Base-by-base conservation (phyloP, 108 stramenopile genomes). In the Cyclotella cryptica region DNA sequence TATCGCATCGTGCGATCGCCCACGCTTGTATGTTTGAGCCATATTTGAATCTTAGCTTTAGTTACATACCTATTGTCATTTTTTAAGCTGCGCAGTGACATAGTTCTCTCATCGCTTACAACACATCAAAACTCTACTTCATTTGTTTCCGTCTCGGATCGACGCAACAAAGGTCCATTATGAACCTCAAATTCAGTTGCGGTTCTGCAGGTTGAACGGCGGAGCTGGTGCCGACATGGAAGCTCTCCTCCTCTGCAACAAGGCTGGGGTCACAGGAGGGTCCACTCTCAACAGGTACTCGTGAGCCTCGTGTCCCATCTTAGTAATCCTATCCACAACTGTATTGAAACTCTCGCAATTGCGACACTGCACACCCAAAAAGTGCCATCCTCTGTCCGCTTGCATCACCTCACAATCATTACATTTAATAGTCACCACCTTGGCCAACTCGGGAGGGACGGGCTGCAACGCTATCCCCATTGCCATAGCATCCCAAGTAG, bases 401-500 rank as follows among this genome's bases (percentile, higher is more conserved):
- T 90, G 84, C 21, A 67, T 66, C 40, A 72, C 69, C 55, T 92
- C 92, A 61, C 94, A 95, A 78, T 95, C 94, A 65, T 89, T 95
- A 69, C 94, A 95, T 18, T 81, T 88, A 53, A 95, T 90, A 52
- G 87, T 89, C 0, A 93, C 94, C 14, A 91, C 92, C 62, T 91
- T 89, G 24, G 89, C 85, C 70, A 93, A 52, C 68, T 95, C 92
- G 1, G 92, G 89, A 13, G 94, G 94, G 1, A 95, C 88, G 0
- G 90, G 89, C 72, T 95, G 94, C 54, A 90, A 19, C 0, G 90
- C 88, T 19, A 95, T 88, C 18, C 87, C 91, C 79, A 80, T 73
- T 10, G 94, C 92, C 85, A 95, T 82, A 26, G 90, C 90, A 62
- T 86, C 80, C 94, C 94, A 95, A 18, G 92, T 93, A 1, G 92